These are phyloP conservation scores for Spinacia oleracea DNA, from an alignment of 179 eudicot genomes.

Conservation along the genomic window DNA sequence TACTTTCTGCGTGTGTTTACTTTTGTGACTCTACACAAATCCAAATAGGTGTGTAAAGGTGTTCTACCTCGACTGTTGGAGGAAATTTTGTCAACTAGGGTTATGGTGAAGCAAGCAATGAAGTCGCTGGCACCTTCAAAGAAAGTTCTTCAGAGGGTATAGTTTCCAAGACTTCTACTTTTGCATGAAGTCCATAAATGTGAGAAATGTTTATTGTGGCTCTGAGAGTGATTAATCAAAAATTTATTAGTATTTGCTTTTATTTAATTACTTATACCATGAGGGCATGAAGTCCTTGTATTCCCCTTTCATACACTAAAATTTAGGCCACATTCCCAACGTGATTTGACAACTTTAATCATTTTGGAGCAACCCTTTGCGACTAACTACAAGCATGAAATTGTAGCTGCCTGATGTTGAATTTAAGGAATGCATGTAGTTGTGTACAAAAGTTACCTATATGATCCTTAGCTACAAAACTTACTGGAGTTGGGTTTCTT, in stretches of 20 bases:
- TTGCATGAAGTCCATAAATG: neutral
- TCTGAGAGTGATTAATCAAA: neutral
- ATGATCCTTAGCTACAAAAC: neutral
- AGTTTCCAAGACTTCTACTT: conserved; percentile 15
- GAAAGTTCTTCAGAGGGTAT: conserved; percentile 71
- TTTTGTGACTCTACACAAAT: neutral
- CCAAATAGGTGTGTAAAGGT: conserved; percentile 70
- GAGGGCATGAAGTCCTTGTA: neutral
- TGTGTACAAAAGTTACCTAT: neutral
- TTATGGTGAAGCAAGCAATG: conserved; percentile 96
- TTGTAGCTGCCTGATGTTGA: neutral
- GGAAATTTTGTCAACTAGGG: conserved; percentile 91
- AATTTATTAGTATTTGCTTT: neutral
- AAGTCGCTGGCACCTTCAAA: conserved; percentile 73
- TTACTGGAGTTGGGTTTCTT: neutral
- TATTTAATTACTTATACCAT: neutral
- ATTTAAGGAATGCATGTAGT: neutral
- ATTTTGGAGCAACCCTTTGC: neutral
- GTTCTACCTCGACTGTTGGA: conserved; percentile 83
- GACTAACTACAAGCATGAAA: neutral
- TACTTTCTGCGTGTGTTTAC: neutral
- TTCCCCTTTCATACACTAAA: neutral
- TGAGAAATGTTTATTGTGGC: neutral
- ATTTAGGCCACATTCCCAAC: neutral
- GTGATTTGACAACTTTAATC: neutral